Percentiles rank a stretch among this genome's conserved stretches.
phyloP scores from a whole-genome alignment of 108 stramenopile genomes.

The Nitzschia putrida region DNA sequence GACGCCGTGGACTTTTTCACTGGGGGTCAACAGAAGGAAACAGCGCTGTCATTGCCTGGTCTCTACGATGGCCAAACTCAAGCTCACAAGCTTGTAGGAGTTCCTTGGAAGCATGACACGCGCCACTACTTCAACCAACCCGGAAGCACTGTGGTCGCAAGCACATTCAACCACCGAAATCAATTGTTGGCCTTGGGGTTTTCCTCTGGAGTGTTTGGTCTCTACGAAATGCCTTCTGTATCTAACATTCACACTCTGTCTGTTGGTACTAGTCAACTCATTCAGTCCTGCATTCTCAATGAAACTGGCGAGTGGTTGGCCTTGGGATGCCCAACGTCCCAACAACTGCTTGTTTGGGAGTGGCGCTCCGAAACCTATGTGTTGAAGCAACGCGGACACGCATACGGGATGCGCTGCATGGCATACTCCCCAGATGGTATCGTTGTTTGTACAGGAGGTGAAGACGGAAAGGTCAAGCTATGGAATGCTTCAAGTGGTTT shows the following conservation, averaged over 20 bases:
- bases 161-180: constrained; percentile 54
- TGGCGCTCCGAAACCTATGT: constrained; percentile 98
- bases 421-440: constrained; percentile 95
- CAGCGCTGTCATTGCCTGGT: neutral
- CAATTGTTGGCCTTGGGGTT: constrained; percentile 89
- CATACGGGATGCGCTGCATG: constrained; percentile 90
- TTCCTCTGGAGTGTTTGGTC: constrained; percentile 91
- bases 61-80: constrained; percentile 30
- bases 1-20: constrained; percentile 81
- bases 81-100: constrained; percentile 64
- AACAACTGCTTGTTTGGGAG: constrained; percentile 98
- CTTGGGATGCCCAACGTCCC: constrained; percentile 88
- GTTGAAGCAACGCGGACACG: constrained; percentile 98
- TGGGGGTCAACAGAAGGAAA: constrained; percentile 33
- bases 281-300: constrained; percentile 80
- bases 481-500: constrained; percentile 97
- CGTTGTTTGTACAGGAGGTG: constrained; percentile 94
- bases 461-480: constrained; percentile 97
- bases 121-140: constrained; percentile 87
- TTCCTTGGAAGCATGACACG: constrained; percentile 57
- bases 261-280: constrained; percentile 72
- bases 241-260: constrained; percentile 90
- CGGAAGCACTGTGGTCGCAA: constrained; percentile 61
- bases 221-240: constrained; percentile 92
- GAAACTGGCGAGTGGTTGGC: constrained; percentile 95